Base-by-base conservation (phyloP, 352 stramenopile species). In the Plasmopara halstedii region DNA sequence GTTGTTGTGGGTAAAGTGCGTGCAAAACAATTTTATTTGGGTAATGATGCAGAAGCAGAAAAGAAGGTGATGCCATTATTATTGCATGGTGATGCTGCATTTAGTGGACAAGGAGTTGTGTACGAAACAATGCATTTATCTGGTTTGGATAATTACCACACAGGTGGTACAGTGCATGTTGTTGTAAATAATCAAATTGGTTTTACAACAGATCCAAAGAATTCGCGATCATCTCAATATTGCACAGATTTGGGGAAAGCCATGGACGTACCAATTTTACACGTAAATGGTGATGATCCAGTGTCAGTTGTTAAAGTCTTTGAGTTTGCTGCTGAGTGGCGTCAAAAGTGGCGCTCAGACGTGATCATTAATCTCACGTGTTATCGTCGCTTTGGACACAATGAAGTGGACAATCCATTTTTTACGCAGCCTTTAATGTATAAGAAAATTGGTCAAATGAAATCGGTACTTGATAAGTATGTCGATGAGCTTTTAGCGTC, bases 341-440 rank as follows among this genome's bases (percentile, higher is more conserved):
- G 75, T 37, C 73, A 85, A 44, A 65, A 77, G 53, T 85, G 70
- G 70, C 67, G 68, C 36, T 74, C 73, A 26, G 95, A 99, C 74
- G 92, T 97, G 52, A 97, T 99, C 55, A 95, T 99, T 62, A 96
- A 99, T 74, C 74, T 98, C 61, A 89, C 98, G 46, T 97, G 96
- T 64, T 99, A 98, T 75, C 88, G 96, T 58, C 77, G 90, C 17
- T 96, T 97, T 62, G 96, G 96, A 4, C 96, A 99, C 77, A 99
- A 99, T 70, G 96, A 99, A 73, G 81, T 98, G 39, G 96, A 99
- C 73, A 95, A 99, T 58, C 96, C 96, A 27, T 85, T 95, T 44
- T 98, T 99, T 63, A 99, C 96, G n/a, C 96, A 99, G 73, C 96
- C 96, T 8, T 75, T 93, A n/a, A 85, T 98, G 58, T 99, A 99